Conservation (phyloP, 1,284 basidiomycete genomes). For the Ustilago trichophora region DNA sequence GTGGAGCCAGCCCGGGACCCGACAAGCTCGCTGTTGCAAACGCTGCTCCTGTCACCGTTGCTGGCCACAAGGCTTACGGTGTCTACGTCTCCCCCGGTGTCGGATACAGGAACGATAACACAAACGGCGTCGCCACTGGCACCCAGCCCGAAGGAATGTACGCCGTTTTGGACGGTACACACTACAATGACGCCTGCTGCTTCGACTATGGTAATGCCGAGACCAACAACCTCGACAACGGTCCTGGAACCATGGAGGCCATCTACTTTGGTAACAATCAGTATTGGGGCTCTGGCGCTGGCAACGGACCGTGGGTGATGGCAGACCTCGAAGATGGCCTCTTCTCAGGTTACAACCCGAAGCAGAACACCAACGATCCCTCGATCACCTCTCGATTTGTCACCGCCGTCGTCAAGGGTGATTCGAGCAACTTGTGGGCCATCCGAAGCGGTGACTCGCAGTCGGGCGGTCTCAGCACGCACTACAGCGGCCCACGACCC, state of each 20-base stretch:
- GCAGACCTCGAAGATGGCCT: conserved; percentile 24
- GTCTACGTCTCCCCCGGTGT: conserved; percentile 15
- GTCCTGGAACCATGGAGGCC: conserved; percentile 19
- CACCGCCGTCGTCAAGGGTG: conserved; percentile 25
- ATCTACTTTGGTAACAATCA: conserved; percentile 30
- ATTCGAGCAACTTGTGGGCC: conserved; percentile 26
- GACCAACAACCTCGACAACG: conserved; percentile 16
- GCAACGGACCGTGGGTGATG: conserved; percentile 23
- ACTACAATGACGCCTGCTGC: conserved; percentile 21
- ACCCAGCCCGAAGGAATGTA: conserved; percentile 30
- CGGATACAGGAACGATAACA: conserved; percentile 30
- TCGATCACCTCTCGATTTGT: conserved; percentile 14
- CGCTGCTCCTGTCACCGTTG: conserved; percentile 12
- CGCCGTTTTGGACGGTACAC: conserved; percentile 15
- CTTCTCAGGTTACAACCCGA: conserved; percentile 12
- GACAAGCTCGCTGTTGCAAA: conserved; percentile 9
- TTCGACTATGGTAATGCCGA: conserved; percentile 40
- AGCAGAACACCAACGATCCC: conserved; percentile 15
- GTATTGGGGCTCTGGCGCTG: conserved; percentile 20
- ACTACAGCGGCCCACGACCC: conserved; percentile 22
- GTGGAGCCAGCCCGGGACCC: conserved; percentile 6
- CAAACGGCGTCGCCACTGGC: conserved; percentile 32
- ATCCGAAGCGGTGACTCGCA: conserved; percentile 22
- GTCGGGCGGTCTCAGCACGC: conserved; percentile 5
- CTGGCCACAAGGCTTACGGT: conserved; percentile 26